Evolutionary conservation across 2,329 filamentous ascomycete species (phyloP), one percentile per base, ranked within the genome.

Genomic region (Stagonosporopsis chrysanthemi): DNA sequence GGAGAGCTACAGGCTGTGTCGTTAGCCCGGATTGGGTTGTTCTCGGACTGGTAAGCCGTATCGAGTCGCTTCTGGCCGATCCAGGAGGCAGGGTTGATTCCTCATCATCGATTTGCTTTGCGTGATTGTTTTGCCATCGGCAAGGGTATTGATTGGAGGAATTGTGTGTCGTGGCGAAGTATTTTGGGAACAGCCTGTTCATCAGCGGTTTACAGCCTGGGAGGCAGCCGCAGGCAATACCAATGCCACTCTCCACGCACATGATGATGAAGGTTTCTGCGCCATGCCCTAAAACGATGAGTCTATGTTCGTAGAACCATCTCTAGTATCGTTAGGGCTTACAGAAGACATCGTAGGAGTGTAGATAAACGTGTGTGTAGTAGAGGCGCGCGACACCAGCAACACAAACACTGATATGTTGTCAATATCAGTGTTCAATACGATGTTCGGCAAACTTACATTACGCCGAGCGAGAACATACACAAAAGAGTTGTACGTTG

Each of bases 121-220:
- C 26, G 24, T 57, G 49, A 14, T 39, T 52, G 22, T 45, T 43
- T 41, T 52, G 42, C 54, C 54, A 57, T 40, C 54, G 38, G 19
- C 54, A 48, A 19, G 54, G 54, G 19, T 57, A 57, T 29, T 40
- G 33, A 5, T 45, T 26, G 11, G 43, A 47, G 23, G 41, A 51
- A 35, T 42, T 38, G 14, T 59, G 56, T 0, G 62, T 58, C 22
- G 49, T 57, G 38, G 33, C 58, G 40, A 75, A 75, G n/a, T 71
- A 31, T 24, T 52, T 61, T 1, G 73, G 72, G 36, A 69, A 67
- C 17, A 71, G 26, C 12, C 46, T 49, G 41, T 67, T 66, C 53
- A 75, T 56, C 8, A 75, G 60, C 3, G 73, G 73, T 51, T 74
- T 75, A 60, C 67, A 70, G 31, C 67, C 67, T 1, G 71, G 71